Evolutionary conservation across 768 basidiomycete species (phyloP), one percentile per base, ranked within the genome.

Genomic region (Myochromella boudieri): DNA sequence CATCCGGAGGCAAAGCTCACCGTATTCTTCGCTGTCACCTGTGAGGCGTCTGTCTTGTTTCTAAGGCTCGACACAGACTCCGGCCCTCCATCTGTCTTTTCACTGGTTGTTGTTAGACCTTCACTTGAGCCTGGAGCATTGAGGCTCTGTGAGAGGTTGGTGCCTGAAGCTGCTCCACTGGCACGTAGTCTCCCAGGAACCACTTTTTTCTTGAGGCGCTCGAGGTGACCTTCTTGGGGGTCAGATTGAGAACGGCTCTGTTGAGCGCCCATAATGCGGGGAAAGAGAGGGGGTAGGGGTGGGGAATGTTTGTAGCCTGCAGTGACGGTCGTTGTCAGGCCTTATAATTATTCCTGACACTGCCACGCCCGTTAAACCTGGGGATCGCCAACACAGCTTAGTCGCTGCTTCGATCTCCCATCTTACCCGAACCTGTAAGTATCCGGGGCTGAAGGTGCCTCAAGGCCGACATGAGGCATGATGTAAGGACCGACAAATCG

Each of bases 221-320:
- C 55, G 18, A 60, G 32, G 37, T 59, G 37, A 38, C 50, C 55
- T 38, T 36, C 42, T 18, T 54, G 49, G 14, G 33, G 18, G 6
- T 14, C 14, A 1, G 55, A 46, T 21, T 46, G 51, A 22, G 53
- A 36, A 39, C 57, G 61, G 41, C 65, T 66, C 46, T 68, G 68
- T 20, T 61, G 56, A 39, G 60, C 48, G 34, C 67, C 68, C 68
- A 70, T 70, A 42, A 34, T 42, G 37, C 8, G 22, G 32, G 29
- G 18, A 24, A 17, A 33, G 29, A 37, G 47, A 25, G 33, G 41
- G 27, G 22, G 31, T 18, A 22, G 33, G 28, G 42, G 28, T 18
- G 21, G 8, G 40, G 11, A 44, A 37, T 4, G 33, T 7, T n/a
- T 6, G 5, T 21, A 33, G 27, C 27, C 32, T 24, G 9, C 33